Conservation (phyloP, 805 yeast genomes). For the Yarrowia divulgata region DNA sequence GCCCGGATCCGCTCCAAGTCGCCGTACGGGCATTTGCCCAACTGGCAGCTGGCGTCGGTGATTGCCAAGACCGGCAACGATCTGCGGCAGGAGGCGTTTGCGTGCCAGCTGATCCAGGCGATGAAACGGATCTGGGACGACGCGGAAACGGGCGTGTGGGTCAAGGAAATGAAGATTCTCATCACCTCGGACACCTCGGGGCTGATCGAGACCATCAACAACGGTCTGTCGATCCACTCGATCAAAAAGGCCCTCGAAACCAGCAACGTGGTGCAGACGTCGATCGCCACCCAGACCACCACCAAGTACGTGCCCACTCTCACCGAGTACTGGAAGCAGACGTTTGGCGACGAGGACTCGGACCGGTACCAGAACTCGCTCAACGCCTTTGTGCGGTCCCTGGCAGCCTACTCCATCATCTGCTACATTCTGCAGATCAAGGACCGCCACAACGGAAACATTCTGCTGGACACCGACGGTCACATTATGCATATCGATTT, state of each 20-base stretch:
- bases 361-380: constrained; percentile 74
- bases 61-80: constrained; percentile 97
- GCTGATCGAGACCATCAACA: constrained; percentile 92
- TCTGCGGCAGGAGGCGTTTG: constrained; percentile 95
- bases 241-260: constrained; percentile 86
- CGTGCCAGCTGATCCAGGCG: constrained; percentile 89
- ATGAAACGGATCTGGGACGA: constrained; percentile 85
- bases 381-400: constrained; percentile 80
- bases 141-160: constrained; percentile 80
- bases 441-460: constrained; percentile 98
- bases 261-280: constrained; percentile 14
- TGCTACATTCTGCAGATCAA: constrained; percentile 91
- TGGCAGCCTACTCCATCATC: constrained; percentile 93
- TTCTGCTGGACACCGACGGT: constrained; percentile 94
- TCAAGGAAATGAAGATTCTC: constrained; percentile 88
- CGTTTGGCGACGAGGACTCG: constrained; percentile 69
- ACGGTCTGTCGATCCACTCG: constrained; percentile 92
- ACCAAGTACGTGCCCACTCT: constrained; percentile 73
- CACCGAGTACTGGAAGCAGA: constrained; percentile 75
- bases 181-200: constrained; percentile 92
- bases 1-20: constrained; percentile 80
- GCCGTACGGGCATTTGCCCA: constrained; percentile 80
- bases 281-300: constrained; percentile 64
- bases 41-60: constrained; percentile 95
- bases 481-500: constrained; percentile 92